These are phyloP conservation scores for Multifurca ochricompacta DNA, from an alignment of 768 basidiomycete genomes.

Conservation along the genomic window DNA sequence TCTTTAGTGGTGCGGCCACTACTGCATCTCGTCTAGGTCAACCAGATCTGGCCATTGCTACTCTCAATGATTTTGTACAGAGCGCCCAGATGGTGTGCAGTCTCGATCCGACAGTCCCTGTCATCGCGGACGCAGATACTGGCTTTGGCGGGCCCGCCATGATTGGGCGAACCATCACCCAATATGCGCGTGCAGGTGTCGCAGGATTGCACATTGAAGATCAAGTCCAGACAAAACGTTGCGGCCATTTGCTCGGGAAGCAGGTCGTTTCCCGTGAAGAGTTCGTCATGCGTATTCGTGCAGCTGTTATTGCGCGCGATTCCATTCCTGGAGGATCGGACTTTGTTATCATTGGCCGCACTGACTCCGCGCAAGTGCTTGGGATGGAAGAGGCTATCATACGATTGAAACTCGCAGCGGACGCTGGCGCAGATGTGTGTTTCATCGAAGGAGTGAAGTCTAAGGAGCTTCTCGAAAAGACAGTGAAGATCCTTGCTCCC, in stretches of 20 bases:
- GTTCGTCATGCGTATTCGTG: conserved; percentile 64
- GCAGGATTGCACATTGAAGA: conserved; percentile 76
- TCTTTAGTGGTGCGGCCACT: conserved; percentile 60
- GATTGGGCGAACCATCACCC: conserved; percentile 67
- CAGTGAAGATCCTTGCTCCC: conserved; percentile 60
- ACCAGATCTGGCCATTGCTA: conserved; percentile 75
- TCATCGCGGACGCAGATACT: conserved; percentile 77
- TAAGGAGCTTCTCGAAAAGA: conserved; percentile 52
- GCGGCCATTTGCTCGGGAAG: conserved; percentile 74
- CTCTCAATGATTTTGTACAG: conserved; percentile 70
- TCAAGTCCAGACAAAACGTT: conserved; percentile 76
- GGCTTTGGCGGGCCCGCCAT: conserved; percentile 70
- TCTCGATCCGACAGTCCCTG: conserved; percentile 53
- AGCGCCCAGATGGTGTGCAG: conserved; percentile 65
- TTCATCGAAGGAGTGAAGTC: conserved; percentile 77
- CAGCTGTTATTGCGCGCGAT: conserved; percentile 71
- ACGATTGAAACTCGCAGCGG: conserved; percentile 61
- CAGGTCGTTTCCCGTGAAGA: conserved; percentile 76
- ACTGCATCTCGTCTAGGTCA: conserved; percentile 72
- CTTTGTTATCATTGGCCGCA: conserved; percentile 71
- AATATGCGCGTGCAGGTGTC: conserved; percentile 61
- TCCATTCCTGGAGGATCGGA: conserved; percentile 68
- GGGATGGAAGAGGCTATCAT: conserved; percentile 71
- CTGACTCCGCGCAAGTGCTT: conserved; percentile 69
- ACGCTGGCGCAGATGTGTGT: conserved; percentile 71